These are phyloP conservation scores for Camptophora hylomeconis DNA, from an alignment of 2,329 filamentous ascomycete genomes.

Conservation along the genomic window DNA sequence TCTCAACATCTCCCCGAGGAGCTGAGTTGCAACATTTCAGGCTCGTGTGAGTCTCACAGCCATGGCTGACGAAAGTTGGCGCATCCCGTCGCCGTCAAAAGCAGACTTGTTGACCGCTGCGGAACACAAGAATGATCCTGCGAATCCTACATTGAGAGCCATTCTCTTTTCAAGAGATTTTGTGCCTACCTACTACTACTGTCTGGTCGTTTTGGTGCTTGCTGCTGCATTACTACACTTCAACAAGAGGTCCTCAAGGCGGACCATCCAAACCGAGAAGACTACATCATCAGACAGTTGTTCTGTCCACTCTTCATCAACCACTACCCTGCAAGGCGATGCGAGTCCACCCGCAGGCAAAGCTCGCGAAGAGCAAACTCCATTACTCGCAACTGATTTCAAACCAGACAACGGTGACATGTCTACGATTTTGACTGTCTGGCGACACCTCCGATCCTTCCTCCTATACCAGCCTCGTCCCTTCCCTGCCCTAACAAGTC, in stretches of 20 bases:
- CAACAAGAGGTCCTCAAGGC: background rate
- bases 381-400: slow-evolving; percentile 1
- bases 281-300: background rate
- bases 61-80: too few species aligned
- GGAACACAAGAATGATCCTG: too few species aligned
- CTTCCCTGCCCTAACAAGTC: slow-evolving; percentile 40
- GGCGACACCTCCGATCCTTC: slow-evolving; percentile 9
- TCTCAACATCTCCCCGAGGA: too few species aligned
- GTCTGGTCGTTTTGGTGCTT: slow-evolving; percentile 1
- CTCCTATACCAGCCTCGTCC: slow-evolving; percentile 46
- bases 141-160: too few species aligned
- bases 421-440: slow-evolving; percentile 4
- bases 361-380: slow-evolving; percentile 1
- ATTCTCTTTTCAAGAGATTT: slow-evolving; percentile 4
- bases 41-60: too few species aligned
- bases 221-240: background rate
- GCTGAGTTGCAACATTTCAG: slow-evolving; percentile 1
- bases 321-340: slow-evolving; percentile 13
- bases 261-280: background rate
- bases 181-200: slow-evolving; percentile 3
- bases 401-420: slow-evolving; percentile 3
- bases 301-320: slow-evolving; percentile 10
- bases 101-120: too few species aligned
- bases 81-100: too few species aligned
- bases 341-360: slow-evolving; percentile 9